These are phyloP conservation scores for Prunus padus DNA, from an alignment of 306 rosid genomes.

Conservation along the genomic window DNA sequence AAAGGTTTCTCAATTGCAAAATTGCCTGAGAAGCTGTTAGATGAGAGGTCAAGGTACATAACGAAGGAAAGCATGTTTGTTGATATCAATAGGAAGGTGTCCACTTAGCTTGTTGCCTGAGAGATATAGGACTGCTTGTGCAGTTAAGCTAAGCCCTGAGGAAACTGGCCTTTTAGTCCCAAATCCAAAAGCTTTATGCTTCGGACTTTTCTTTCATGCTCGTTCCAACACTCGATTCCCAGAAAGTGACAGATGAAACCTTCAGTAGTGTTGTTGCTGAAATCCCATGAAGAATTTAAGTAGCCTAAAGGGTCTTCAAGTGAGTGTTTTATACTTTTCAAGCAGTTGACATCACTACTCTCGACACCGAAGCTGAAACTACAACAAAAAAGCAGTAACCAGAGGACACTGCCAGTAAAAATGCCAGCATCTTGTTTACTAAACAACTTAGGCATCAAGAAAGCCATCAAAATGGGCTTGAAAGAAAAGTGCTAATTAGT, in stretches of 20 bases:
- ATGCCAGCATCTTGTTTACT: slow-evolving; percentile 16
- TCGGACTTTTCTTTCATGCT: slow-evolving; percentile 7
- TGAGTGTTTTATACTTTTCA: slow-evolving; percentile 9
- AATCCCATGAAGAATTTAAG: slow-evolving; percentile 17
- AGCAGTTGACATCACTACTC: slow-evolving; percentile 12
- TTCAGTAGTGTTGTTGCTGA: slow-evolving; percentile 4
- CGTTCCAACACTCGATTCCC: slow-evolving; percentile 24
- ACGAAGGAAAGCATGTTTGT: background rate
- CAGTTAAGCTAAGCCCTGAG: slow-evolving; percentile 16
- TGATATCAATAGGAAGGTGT: slow-evolving; percentile 1
- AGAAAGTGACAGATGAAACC: slow-evolving; percentile 13
- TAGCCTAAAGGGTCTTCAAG: slow-evolving; percentile 14
- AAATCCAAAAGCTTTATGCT: slow-evolving; percentile 7
- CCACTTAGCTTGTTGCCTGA: slow-evolving; percentile 1
- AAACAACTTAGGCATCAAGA: slow-evolving; percentile 34
- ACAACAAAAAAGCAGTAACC: slow-evolving; percentile 6
- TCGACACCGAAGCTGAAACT: background rate
- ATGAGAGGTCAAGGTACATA: slow-evolving; percentile 16
- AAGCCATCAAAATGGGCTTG: too few relatives aligned
- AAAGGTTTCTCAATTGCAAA: too few relatives aligned
- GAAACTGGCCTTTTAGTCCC: slow-evolving; percentile 23
- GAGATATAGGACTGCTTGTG: slow-evolving; percentile 8
- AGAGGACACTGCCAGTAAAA: slow-evolving; percentile 28
- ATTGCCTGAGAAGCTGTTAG: slow-evolving; percentile 9
- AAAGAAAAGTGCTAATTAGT: too few relatives aligned